Percentiles rank a stretch among this genome's conserved stretches.
phyloP scores from a whole-genome alignment of 225 moss, liverwort and hornwort species.

The Physcomitrium patens region DNA sequence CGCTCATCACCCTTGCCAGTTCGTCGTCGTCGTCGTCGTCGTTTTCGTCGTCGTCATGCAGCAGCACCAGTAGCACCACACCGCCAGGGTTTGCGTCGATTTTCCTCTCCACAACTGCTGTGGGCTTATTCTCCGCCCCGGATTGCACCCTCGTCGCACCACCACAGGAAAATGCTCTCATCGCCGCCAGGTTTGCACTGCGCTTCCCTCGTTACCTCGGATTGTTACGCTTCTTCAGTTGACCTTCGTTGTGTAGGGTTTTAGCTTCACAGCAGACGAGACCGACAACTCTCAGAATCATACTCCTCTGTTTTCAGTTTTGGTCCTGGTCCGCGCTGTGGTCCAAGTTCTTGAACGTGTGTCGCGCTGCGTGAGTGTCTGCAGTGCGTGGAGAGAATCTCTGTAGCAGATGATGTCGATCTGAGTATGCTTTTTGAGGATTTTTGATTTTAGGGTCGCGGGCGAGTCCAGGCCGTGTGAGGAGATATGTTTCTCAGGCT shows the following conservation, averaged over 20 bases:
- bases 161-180: too few relatives aligned
- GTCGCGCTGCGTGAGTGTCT: not conserved
- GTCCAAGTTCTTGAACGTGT: not conserved
- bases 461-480: not conserved
- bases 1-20: too few relatives aligned
- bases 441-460: not conserved
- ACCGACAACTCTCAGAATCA: too few relatives aligned
- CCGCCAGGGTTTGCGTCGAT: too few relatives aligned
- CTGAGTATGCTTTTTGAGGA: not conserved
- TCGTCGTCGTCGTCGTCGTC: too few relatives aligned
- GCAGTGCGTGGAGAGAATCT: not conserved
- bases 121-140: too few relatives aligned
- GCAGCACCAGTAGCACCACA: too few relatives aligned
- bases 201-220: not conserved
- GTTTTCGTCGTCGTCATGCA: too few relatives aligned
- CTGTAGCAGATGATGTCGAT: constrained; percentile 13
- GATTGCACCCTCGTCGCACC: too few relatives aligned
- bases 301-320: not conserved
- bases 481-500: not conserved
- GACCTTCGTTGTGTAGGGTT: constrained; percentile 16
- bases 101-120: too few relatives aligned
- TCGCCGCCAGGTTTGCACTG: not conserved
- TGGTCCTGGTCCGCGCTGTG: not conserved
- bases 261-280: not conserved
- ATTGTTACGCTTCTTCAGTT: not conserved